Evolutionary conservation across 345 rosid species (phyloP), one percentile per base, ranked within the genome.

Genomic region (Ricinus communis): DNA sequence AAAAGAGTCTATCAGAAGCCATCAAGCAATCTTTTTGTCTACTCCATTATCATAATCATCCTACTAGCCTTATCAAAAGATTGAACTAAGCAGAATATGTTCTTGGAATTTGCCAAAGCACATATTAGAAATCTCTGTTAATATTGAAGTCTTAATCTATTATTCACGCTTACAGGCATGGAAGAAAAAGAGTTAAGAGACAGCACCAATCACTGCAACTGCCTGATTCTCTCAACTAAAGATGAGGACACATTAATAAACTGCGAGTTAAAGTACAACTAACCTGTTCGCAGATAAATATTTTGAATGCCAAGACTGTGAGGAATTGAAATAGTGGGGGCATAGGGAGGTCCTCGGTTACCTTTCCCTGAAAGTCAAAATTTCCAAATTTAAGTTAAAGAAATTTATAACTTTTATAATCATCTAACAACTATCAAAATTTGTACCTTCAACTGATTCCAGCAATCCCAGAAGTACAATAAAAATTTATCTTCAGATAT

Each of bases 271-370:
- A 56, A 27, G 18, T 56, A 67, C n/a, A 36, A 69, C 78, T 47
- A 68, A 93, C 98, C 97, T 86, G 84, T 80, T 93, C 98, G 56
- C 77, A 62, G 60, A 83, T 76, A 78, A 93, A 93, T 69, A 93
- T 84, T 75, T 87, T 93, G 82, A 90, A 87, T 55, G 97, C 98
- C 82, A 93, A 74, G 30, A 93, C 76, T 30, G 91, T 85, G 60
- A 93, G 93, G 80, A 93, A 93, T 73, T 89, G 98, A 82, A 93
- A 93, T 24, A 90, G 89, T n/a, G 97, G 95, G 72, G 98, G 97
- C 98, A 93, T 89, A 45, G 92, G 90, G 74, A 91, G 72, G 68
- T 85, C 91, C 62, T 85, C 87, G 5, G 84, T 85, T 79, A 83
- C 74, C n/a, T 85, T 82, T 79, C 85, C 96, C 98, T 93, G 90